Evolutionary conservation across 1,139 yeast genomes (phyloP).

Genomic region (Kodamaea derodonti): DNA sequence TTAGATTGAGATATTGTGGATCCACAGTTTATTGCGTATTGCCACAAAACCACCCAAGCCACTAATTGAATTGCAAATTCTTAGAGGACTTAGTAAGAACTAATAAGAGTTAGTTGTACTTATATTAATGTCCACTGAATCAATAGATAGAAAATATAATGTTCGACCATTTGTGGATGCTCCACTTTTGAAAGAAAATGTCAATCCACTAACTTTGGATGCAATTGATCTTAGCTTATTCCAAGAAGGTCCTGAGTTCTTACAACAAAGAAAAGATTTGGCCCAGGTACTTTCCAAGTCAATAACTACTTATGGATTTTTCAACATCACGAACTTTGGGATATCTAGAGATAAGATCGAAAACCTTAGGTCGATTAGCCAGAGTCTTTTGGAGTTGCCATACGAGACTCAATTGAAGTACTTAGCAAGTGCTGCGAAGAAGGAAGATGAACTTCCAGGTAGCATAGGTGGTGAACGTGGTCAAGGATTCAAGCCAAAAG

Average conservation of each 20-base stretch:
- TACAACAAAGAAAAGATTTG: constrained; percentile 21
- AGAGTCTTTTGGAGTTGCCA: constrained; percentile 36
- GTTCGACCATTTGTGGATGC: constrained; percentile 34
- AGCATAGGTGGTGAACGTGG: constrained; percentile 45
- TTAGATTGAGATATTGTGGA: too few species aligned
- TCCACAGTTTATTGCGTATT: too few species aligned
- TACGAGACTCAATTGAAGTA: constrained; percentile 37
- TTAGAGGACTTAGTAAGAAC: too few species aligned
- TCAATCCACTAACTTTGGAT: constrained; percentile 23
- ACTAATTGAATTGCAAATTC: too few species aligned
- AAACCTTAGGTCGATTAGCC: constrained; percentile 33
- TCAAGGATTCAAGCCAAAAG: constrained; percentile 44
- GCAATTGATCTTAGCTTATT: constrained; percentile 35
- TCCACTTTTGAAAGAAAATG: constrained; percentile 17
- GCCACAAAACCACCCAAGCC: too few species aligned
- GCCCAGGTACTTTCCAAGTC: constrained; percentile 35
- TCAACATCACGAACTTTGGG: constrained; percentile 39
- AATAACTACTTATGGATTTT: constrained; percentile 42
- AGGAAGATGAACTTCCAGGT: constrained; percentile 24
- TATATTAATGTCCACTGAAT: constrained; percentile 3
- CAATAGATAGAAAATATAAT: constrained; percentile 23
- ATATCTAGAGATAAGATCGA: constrained; percentile 24
- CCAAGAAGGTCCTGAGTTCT: constrained; percentile 31
- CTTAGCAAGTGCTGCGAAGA: constrained; percentile 37
- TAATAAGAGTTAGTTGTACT: too few species aligned